Percentiles rank a stretch among this genome's conserved stretches.
These are phyloP conservation scores for Candida sanyiensis DNA, from an alignment of 805 yeast genomes.

Conservation along the genomic window DNA sequence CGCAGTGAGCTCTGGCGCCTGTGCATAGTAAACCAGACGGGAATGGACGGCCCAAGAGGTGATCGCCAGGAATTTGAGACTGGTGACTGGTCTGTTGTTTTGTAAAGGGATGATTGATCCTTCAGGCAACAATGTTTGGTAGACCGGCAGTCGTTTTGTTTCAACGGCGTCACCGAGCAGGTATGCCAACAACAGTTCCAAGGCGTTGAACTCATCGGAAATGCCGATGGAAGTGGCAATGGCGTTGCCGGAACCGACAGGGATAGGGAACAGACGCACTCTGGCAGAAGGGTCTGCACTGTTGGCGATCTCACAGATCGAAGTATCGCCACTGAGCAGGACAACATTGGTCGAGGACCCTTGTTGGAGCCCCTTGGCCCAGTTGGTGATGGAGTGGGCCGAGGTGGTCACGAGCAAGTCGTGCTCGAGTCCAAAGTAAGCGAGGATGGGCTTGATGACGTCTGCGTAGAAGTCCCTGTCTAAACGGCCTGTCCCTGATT, in stretches of 20 bases:
- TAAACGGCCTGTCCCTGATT: conserved; percentile 33
- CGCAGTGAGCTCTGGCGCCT: conserved; percentile 57
- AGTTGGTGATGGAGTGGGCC: conserved; percentile 33
- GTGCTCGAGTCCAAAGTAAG: conserved; percentile 31
- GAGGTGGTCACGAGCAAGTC: conserved; percentile 39
- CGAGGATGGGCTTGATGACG: conserved; percentile 45
- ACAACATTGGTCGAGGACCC: conserved; percentile 36
- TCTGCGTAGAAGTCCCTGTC: conserved; percentile 34
- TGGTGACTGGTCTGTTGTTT: conserved; percentile 3
- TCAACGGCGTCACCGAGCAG: conserved; percentile 9
- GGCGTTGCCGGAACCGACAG: conserved; percentile 87
- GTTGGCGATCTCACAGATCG: conserved; percentile 72
- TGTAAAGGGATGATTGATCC: conserved; percentile 10
- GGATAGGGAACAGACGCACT: conserved; percentile 37
- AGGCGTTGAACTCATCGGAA: conserved; percentile 28
- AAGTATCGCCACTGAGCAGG: conserved; percentile 82
- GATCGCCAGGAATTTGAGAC: conserved; percentile 47
- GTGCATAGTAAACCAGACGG: conserved; percentile 74
- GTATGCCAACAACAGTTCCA: conserved; percentile 30
- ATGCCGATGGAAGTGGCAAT: conserved; percentile 56
- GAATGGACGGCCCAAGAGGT: conserved; percentile 87
- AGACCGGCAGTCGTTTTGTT: conserved; percentile 28
- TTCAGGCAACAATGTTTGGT: conserved; percentile 28
- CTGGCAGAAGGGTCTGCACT: conserved; percentile 17
- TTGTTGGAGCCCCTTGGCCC: conserved; percentile 31